Evolutionary conservation across 805 yeast species (phyloP), one percentile per base, ranked within the genome.

Genomic region (Saccharomyces eubayanus): DNA sequence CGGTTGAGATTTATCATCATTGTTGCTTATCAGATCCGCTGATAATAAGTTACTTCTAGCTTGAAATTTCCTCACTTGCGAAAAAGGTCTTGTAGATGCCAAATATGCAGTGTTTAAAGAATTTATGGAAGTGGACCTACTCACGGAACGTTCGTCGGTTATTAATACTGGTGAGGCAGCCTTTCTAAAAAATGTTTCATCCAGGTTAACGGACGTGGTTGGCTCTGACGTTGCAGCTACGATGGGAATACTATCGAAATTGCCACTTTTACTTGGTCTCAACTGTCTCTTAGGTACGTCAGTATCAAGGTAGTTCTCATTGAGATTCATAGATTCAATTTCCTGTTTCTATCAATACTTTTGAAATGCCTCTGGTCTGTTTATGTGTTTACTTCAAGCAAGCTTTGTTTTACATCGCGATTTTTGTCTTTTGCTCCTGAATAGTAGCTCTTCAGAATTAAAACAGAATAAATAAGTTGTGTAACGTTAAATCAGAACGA

Each of bases 231-330:
- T 49, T 16, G 50, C 3, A 11, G 53, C 43, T 24, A 36, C 43
- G 24, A 36, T 16, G 9, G 43, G 43, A 36, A 36, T 36, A 6
- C 24, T 1, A 2, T 36, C 24, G 8, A 36, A 16, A 36, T 36
- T 36, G 61, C 56, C 6, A 64, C 63, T n/a, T 55, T 48, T 2
- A 63, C 60, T 40, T 65, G 36, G 31, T 59, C 58, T 4, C 56
- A 61, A 46, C 59, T 61, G 21, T 62, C 51, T 21, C 24, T 36
- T 24, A 30, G 48, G 29, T 46, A n/a, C 20, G 16, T 27, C 31
- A 27, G 48, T 16, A 24, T 16, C 29, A 4, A 36, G 43, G 12
- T 36, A 36, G 43, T 16, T 36, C 20, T 36, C 43, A 36, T 28
- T 28, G 31, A 28, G 48, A 27, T 28, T 46, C 48, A 28, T 46